Evolutionary conservation across 495 filamentous ascomycete genomes (phyloP), one percentile per base, ranked within the genome.

Genomic region (Trichoderma orchidacearum): DNA sequence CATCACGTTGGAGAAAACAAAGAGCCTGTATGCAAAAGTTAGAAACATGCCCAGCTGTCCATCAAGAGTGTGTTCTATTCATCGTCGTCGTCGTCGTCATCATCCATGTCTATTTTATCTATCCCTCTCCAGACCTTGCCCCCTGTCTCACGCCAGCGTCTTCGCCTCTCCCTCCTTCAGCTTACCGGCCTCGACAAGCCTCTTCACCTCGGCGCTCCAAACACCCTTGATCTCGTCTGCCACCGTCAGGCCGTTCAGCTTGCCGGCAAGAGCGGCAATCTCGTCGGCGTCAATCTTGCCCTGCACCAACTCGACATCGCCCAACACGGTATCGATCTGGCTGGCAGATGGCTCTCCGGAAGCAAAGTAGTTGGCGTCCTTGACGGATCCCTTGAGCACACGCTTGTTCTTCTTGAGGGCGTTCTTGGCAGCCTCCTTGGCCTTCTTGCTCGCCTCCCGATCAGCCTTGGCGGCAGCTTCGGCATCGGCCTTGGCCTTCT

Each of bases 321-420:
- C 78, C n/a, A 95, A 77, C 9, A 91, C 86, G 21, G 75, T 72
- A 69, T 96, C 90, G 55, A 96, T 86, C 65, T 85, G 76, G 30
- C 82, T 76, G 2, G 89, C 74, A 8, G 81, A 78, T 3, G 90
- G 79, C 62, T 87, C 80, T 15, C 77, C 74, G 27, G 80, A 83
- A 58, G 80, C 84, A 60, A 91, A 87, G 81, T 97, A 98, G 78
- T 96, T 96, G 62, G 84, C 89, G 57, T 97, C 93, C 79, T 97
- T 97, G 72, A 93, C 88, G 61, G 85, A 86, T 30, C 80, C 82
- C 66, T 92, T 87, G 58, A 97, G 79, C 31, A 96, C 88, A 75
- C 93, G 85, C 76, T 95, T 95, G 77, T 98, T 97, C 86, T 97
- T 97, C 88, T 98, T 98, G 61, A 91, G 83, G 3, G 94, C 92